A percentile compares a stretch with the other conserved stretches of the same genome.
phyloP scores from a whole-genome alignment of 139 green algal species.

The Haematococcus sp. region DNA sequence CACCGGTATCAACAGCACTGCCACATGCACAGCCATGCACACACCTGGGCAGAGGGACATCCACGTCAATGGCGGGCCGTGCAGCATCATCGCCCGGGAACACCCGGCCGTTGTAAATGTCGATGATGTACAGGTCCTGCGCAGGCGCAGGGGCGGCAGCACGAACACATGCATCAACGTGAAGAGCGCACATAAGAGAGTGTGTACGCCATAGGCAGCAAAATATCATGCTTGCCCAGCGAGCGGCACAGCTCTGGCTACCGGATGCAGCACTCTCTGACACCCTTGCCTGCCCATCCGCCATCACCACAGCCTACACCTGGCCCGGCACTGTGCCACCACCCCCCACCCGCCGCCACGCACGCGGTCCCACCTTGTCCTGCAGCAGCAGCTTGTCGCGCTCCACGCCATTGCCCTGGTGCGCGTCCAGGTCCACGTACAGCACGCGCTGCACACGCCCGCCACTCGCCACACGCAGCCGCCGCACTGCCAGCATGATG shows the following conservation, averaged over 20 bases:
- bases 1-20: background rate
- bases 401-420: slow-evolving; percentile 70
- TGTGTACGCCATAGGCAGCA: too few relatives aligned
- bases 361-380: slow-evolving; percentile 23
- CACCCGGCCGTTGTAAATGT: slow-evolving; percentile 54
- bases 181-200: too few relatives aligned
- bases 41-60: slow-evolving; percentile 9
- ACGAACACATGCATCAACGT: background rate
- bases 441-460: slow-evolving; percentile 44
- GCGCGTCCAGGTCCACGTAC: slow-evolving; percentile 76
- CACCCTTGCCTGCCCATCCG: too few relatives aligned
- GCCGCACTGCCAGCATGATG: slow-evolving; percentile 53
- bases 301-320: too few relatives aligned
- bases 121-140: slow-evolving; percentile 54
- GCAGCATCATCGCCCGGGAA: slow-evolving; percentile 30
- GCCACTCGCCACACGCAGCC: slow-evolving; percentile 25
- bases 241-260: too few relatives aligned
- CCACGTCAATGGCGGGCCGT: slow-evolving; percentile 9
- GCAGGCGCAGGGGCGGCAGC: background rate
- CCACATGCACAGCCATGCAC: too few relatives aligned
- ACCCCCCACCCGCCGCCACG: too few relatives aligned
- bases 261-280: too few relatives aligned
- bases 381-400: slow-evolving; percentile 63
- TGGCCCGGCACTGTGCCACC: too few relatives aligned
- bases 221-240: too few relatives aligned